Conservation (phyloP, 768 basidiomycete species). For the Erythrobasidium yunnanense region DNA sequence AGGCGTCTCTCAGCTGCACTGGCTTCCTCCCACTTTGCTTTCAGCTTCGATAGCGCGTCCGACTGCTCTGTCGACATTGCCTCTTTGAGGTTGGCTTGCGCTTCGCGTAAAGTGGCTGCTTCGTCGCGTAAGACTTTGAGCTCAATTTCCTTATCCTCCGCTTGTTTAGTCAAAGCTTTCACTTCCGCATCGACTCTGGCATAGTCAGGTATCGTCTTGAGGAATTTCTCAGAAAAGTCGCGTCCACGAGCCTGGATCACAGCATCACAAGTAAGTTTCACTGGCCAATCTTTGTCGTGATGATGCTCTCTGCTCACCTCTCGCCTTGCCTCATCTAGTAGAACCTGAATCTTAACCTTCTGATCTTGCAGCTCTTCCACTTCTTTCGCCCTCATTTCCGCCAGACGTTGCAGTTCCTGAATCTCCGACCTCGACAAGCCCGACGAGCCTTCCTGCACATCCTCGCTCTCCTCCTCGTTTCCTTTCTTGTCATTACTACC, state of each 20-base stretch:
- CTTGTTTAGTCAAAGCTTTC: too few relatives aligned
- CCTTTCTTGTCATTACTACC: not conserved
- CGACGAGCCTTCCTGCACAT: conserved; percentile 19
- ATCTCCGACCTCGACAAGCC: conserved; percentile 23
- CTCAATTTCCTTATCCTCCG: too few relatives aligned
- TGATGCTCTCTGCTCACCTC: too few relatives aligned
- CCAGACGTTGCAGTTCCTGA: conserved; percentile 27
- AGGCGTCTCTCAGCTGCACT: conserved; percentile 41
- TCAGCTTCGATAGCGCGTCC: conserved; percentile 33
- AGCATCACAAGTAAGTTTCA: too few relatives aligned
- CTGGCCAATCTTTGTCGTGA: too few relatives aligned
- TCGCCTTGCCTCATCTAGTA: too few relatives aligned
- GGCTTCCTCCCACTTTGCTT: conserved; percentile 27
- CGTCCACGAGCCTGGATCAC: too few relatives aligned
- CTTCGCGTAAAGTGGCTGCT: too few relatives aligned
- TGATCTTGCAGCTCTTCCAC: conserved; percentile 54
- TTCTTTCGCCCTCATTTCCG: conserved; percentile 38
- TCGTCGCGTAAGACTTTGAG: too few relatives aligned
- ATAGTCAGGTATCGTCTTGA: too few relatives aligned
- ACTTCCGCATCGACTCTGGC: too few relatives aligned
- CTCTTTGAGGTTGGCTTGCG: conserved; percentile 46
- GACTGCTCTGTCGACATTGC: conserved; percentile 41
- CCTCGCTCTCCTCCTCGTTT: conserved; percentile 14
- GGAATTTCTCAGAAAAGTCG: too few relatives aligned
- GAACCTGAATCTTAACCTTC: conserved; percentile 55